Evolutionary conservation across 306 rosid genomes (phyloP), one percentile per base, ranked within the genome.

Genomic region (Canavalia ensiformis): DNA sequence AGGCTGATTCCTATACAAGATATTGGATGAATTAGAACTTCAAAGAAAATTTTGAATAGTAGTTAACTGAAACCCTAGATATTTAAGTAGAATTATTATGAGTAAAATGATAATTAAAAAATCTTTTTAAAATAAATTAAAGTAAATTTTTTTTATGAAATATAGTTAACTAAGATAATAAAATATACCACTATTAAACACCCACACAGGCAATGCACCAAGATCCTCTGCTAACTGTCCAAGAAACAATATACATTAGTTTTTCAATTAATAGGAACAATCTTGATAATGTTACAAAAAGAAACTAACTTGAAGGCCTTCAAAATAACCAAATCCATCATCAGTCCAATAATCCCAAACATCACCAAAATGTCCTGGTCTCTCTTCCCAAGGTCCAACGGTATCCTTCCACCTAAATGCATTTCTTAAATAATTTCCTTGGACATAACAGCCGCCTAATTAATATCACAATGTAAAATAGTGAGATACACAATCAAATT

Each of bases 341-440:
- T 94, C 98, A 3, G 94, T 94, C 98, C 98, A 94, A 78, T 94
- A 94, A 77, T 44, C 46, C 97, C 97, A 94, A 57, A 92, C 83
- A 88, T 94, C 98, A 39, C 84, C 87, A 34, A 89, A 89, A 86
- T 94, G 98, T 7, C 98, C 98, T 45, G 94, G 91, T 72, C 97
- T 92, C 58, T 89, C 86, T 59, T 94, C 94, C 98, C 98, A 94
- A 2, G 92, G 78, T 74, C 98, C 98, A 78, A 92, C 3, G 1
- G 88, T 83, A 55, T 85, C 90, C 81, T 92, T 92, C 98, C 98
- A 94, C 4, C 96, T 87, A 82, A 92, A 94, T 68, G 94, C 97
- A 60, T 94, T 91, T 84, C 90, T 92, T 85, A 94, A 72, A 93
- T 89, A 90, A 42, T 84, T 84, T 73, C 98, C 98, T 84, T 94